These are phyloP conservation scores for Hygrocybe punicea DNA, from an alignment of 768 basidiomycete species.

Conservation along the genomic window DNA sequence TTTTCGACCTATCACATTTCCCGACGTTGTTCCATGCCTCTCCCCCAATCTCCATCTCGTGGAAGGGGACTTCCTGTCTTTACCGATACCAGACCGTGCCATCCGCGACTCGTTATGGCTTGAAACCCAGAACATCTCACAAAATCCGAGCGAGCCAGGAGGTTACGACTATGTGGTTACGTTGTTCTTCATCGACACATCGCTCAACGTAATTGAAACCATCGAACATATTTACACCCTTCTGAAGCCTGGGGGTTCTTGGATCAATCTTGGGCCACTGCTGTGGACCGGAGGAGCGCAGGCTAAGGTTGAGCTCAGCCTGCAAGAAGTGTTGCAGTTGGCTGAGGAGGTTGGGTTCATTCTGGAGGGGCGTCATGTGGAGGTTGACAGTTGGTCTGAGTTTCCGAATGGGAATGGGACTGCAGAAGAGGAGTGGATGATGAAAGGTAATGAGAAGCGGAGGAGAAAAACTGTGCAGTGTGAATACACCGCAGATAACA, in stretches of 20 bases:
- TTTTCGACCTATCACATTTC: slow-evolving; percentile 55
- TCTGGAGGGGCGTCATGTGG: slow-evolving; percentile 16
- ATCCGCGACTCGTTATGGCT: no score
- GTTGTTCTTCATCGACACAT: slow-evolving; percentile 66
- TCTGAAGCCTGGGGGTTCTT: slow-evolving; percentile 58
- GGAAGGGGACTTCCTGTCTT: slow-evolving; percentile 57
- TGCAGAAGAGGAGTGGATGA: no score
- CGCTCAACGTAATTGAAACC: slow-evolving; percentile 49
- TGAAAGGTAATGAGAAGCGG: slow-evolving; percentile 17
- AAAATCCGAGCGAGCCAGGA: neutral
- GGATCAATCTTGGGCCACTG: slow-evolving; percentile 71
- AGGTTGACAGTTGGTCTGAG: slow-evolving; percentile 17
- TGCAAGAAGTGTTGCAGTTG: slow-evolving; percentile 58
- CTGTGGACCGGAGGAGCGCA: slow-evolving; percentile 58
- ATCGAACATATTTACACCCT: slow-evolving; percentile 56
- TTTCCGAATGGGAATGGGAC: no score
- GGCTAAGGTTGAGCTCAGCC: slow-evolving; percentile 54
- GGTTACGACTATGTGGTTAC: slow-evolving; percentile 63
- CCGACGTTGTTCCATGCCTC: slow-evolving; percentile 57
- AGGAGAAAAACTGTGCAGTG: slow-evolving; percentile 49
- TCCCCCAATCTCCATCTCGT: slow-evolving; percentile 42
- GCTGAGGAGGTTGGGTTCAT: slow-evolving; percentile 57
- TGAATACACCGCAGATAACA: slow-evolving; percentile 60
- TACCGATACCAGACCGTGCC: slow-evolving; percentile 26
- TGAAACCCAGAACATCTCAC: no score